These are phyloP conservation scores for Neurospora hispaniola DNA, from an alignment of 495 filamentous ascomycete genomes.

Conservation along the genomic window DNA sequence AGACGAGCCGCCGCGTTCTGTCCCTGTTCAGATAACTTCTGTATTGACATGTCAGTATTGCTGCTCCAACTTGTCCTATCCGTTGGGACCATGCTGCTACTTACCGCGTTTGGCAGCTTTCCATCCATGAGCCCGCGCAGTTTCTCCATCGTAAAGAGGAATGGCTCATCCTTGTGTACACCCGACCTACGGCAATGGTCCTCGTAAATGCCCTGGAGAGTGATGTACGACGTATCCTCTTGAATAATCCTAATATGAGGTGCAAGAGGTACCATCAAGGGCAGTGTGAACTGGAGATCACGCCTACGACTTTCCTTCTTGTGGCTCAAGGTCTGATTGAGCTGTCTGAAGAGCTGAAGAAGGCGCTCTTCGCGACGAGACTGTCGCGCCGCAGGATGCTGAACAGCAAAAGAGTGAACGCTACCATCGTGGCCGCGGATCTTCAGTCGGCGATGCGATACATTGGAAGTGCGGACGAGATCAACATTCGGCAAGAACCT, in stretches of 20 bases:
- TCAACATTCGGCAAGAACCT: constrained; percentile 92
- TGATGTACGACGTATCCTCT: constrained; percentile 90
- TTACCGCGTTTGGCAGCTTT: constrained; percentile 44
- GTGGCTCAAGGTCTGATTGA: constrained; percentile 81
- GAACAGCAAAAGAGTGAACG: constrained; percentile 86
- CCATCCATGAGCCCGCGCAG: constrained; percentile 63
- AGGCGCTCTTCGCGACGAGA: constrained; percentile 91
- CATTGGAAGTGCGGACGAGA: constrained; percentile 74
- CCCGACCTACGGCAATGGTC: constrained; percentile 82
- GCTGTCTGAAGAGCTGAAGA: constrained; percentile 92
- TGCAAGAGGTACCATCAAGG: constrained; percentile 86
- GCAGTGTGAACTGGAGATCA: constrained; percentile 91
- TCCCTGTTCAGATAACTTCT: constrained; percentile 49
- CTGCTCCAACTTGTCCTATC: no score
- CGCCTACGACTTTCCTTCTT: constrained; percentile 89
- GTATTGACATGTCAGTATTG: constrained; percentile 3
- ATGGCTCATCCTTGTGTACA: constrained; percentile 87
- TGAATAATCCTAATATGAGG: constrained; percentile 89
- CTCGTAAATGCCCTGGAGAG: constrained; percentile 86
- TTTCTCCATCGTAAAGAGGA: constrained; percentile 90
- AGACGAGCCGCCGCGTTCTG: constrained; percentile 51
- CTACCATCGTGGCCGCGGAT: constrained; percentile 98
- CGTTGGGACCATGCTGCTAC: constrained; percentile 3
- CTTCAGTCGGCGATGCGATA: constrained; percentile 84
- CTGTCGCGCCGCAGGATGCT: constrained; percentile 85